Base-by-base conservation (phyloP, 1,139 yeast species). In the Sugiyamaella xylanicola region DNA sequence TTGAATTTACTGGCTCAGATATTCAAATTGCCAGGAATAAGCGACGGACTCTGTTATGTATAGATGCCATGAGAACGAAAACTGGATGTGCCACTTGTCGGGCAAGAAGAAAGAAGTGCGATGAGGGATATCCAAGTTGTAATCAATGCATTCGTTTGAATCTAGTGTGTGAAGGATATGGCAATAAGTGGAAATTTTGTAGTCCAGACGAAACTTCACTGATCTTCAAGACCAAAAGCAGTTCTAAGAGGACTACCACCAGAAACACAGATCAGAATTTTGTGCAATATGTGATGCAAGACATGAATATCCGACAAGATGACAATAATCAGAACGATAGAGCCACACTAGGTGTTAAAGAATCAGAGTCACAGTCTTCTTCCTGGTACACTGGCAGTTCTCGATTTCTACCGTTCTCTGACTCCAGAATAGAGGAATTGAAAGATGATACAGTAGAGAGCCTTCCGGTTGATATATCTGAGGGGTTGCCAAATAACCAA, bases 1-100 rank as follows among this genome's bases (percentile, higher is more conserved):
- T n/a, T n/a, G n/a, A n/a, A n/a, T n/a, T n/a, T n/a, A n/a, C n/a
- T n/a, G n/a, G n/a, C n/a, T n/a, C n/a, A n/a, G n/a, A n/a, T n/a
- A n/a, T n/a, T n/a, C n/a, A n/a, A n/a, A n/a, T n/a, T n/a, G n/a
- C n/a, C n/a, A n/a, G n/a, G n/a, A n/a, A n/a, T n/a, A n/a, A n/a
- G n/a, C n/a, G n/a, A n/a, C 15, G 37, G 15, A 4, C 37, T 13
- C 4, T 32, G 37, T 7, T 11, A 32, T 32, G 37, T 32, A 13
- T 5, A 25, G 37, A n/a, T 27, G 16, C 22, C 22, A 48, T 53
- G 56, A 48, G 56, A 42, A 50, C 52, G 19, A 43, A 50, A 35
- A 48, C 56, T 39, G 56, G 56, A 25, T 53, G 56, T 32, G 46
- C 37, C 41, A 53, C 56, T 25, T 53, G 56, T 32, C 43, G 56